Base-by-base conservation (phyloP, 2,329 filamentous ascomycete species). In the Zalaria obscura region DNA sequence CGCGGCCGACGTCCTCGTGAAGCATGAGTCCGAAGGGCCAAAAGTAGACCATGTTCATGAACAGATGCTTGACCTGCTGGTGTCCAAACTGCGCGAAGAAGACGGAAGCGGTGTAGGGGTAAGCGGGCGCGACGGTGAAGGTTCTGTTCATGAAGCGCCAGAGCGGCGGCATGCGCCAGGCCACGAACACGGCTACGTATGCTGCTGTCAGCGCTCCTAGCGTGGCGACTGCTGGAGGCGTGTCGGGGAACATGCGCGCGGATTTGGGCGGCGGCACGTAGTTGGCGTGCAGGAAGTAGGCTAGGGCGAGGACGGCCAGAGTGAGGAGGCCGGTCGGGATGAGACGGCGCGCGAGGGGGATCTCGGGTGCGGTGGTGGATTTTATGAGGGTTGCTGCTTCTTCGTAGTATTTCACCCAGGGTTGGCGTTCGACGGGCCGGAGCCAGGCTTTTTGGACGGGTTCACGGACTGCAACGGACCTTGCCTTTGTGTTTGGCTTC, bases 11-110 rank as follows among this genome's bases (percentile, higher is more conserved):
- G 50, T 85, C 78, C 46, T 84, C 77, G 59, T 84, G 79, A 68
- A 66, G 64, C 1, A 70, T 66, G 6, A 72, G 71, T 25, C 82
- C 84, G 11, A 86, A 66, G 52, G 83, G 64, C 65, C 70, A 79
- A 4, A 89, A 64, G 34, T 72, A 64, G 5, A 70, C 50, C 72
- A 83, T 77, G 60, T 89, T 89, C 35, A 68, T 55, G 25, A 67
- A 45, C 32, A 83, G 56, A 57, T 91, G 84, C 37, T 59, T 52
- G 11, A 77, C 48, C 3, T 59, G 62, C 41, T 81, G 73, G 62
- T 91, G 84, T 18, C 78, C 82, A 63, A 87, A 83, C 39, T 75
- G 64, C 49, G 75, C 75, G 29, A 75, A 74, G 27, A 89, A 52
- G 46, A 83, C 58, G 47, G 73, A 71, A 18, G 75, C 44, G 3